These are phyloP conservation scores for Durio zibethinus DNA, from an alignment of 345 rosid genomes.

Conservation along the genomic window DNA sequence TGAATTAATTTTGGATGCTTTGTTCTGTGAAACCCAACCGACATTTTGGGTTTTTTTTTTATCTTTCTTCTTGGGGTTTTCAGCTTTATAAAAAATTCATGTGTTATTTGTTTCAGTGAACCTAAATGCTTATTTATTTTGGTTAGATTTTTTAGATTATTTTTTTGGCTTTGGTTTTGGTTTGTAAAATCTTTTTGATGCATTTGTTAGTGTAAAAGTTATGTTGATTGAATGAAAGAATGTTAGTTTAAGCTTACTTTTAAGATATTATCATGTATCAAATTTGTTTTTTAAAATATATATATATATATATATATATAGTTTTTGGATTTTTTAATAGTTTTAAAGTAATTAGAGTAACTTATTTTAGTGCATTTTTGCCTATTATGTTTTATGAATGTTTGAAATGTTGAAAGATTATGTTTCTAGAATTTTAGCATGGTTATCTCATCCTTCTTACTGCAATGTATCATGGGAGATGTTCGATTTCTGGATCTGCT, in stretches of 20 bases:
- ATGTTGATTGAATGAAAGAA: neutral
- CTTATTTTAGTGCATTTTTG: neutral
- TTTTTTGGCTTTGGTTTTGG: neutral
- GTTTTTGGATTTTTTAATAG: neutral
- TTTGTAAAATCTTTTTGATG: neutral
- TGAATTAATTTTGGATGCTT: neutral
- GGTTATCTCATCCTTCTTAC: neutral
- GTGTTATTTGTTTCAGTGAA: neutral
- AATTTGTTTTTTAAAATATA: neutral
- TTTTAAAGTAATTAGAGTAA: neutral
- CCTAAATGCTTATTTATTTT: neutral
- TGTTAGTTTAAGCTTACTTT: neutral
- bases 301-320: no score
- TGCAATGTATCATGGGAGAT: neutral
- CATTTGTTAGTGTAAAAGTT: neutral
- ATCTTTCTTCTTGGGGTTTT: neutral
- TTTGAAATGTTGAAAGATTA: neutral
- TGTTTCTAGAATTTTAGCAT: neutral
- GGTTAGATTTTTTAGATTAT: neutral
- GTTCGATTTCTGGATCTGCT: neutral
- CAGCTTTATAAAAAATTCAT: neutral
- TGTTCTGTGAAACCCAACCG: neutral
- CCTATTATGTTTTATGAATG: neutral
- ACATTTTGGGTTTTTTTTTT: neutral
- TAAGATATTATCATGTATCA: neutral